Evolutionary conservation across 2,329 filamentous ascomycete species (phyloP), one percentile per base, ranked within the genome.

Genomic region (Verruconis gallopava): DNA sequence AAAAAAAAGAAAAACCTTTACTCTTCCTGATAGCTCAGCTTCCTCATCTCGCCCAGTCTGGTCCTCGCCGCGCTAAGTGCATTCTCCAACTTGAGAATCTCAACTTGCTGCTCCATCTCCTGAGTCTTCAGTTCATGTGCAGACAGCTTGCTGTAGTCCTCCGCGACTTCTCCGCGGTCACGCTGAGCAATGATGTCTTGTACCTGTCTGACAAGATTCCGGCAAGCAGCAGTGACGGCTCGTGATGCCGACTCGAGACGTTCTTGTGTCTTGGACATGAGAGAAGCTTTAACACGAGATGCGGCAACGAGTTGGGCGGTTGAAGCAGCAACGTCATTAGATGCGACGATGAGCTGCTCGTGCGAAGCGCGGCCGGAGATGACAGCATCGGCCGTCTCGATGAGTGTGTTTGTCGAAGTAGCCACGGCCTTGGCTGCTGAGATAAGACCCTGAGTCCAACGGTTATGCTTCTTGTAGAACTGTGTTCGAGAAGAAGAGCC

Each of bases 381-480:
- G 30, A 98, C 91, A 15, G 89, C 91, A 56, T 98, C 91, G 0
- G 91, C 91, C 4, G 91, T 98, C 70, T 98, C 91, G 55, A 98
- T 98, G 51, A 98, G 75, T 33, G 81, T 91, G 65, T 95, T 96
- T 9, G 91, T 98, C 13, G 86, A 93, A 2, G 75, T 74, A 3
- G 91, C 91, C 14, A 98, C 91, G 1, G 91, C 91, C 66, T 98
- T 98, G 49, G 91, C 89, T 1, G 91, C 91, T 28, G 85, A 94
- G 57, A 98, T 95, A 46, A 98, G 77, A 37, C 91, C 91, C 57
- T 98, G 91, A 0, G 91, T 98, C 91, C 91, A 98, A 40, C 91
- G 77, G 66, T 96, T 98, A 73, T 98, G 95, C 71, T 96, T 96
- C 74, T 96, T 96, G 78, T 98, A 98, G 63, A 98, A 98, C 18